Evolutionary conservation across 805 yeast genomes (phyloP).

Genomic region (Myxozyma neotropica): DNA sequence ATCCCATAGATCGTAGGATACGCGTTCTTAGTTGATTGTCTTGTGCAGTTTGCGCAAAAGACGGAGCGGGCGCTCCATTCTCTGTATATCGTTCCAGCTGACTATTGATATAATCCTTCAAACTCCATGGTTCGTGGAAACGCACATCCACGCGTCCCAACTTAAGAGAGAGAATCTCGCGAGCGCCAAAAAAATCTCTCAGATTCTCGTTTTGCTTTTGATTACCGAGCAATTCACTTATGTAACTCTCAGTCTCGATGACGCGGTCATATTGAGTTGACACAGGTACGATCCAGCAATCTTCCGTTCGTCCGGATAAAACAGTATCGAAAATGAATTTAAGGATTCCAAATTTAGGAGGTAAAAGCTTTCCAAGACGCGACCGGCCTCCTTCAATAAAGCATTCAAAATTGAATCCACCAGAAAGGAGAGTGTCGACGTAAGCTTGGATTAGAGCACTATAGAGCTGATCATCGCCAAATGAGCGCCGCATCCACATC

Average conservation of each 20-base stretch:
- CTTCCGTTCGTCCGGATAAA: conserved; percentile 47
- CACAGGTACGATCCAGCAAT: conserved; percentile 55
- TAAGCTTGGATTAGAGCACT: conserved; percentile 48
- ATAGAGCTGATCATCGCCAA: conserved; percentile 51
- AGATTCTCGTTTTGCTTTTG: conserved; percentile 60
- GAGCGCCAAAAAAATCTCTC: conserved; percentile 43
- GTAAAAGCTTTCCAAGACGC: conserved; percentile 62
- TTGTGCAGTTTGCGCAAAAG: conserved; percentile 21
- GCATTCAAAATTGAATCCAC: conserved; percentile 58
- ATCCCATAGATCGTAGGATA: conserved; percentile 55
- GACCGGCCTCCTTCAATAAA: conserved; percentile 70
- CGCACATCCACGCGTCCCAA: conserved; percentile 49
- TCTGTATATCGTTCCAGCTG: conserved; percentile 34
- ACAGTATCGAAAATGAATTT: conserved; percentile 55
- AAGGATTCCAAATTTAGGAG: conserved; percentile 64
- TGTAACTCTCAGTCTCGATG: conserved; percentile 57
- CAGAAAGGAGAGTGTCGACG: conserved; percentile 52
- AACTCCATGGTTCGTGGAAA: conserved; percentile 49
- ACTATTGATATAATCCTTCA: conserved; percentile 40
- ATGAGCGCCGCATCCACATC: conserved; percentile 56
- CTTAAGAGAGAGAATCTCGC: conserved; percentile 41
- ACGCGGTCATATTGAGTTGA: conserved; percentile 63
- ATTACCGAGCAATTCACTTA: conserved; percentile 58
- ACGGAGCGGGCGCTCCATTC: conserved; percentile 1
- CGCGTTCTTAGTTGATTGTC: conserved; percentile 31